Evolutionary conservation across 306 rosid species (phyloP).

Genomic region (Pyrus bretschneideri): DNA sequence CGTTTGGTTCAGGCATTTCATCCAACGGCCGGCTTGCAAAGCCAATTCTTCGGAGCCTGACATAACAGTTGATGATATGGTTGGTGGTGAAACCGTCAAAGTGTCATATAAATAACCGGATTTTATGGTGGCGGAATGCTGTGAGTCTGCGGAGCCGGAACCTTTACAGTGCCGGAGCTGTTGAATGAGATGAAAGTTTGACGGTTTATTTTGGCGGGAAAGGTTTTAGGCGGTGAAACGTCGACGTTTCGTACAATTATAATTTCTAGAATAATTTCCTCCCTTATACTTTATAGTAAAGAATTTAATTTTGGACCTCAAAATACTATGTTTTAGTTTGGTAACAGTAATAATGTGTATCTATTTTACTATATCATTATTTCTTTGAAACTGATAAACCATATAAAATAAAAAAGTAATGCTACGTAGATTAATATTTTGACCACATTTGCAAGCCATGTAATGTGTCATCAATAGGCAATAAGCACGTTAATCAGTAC

Average conservation of each 20-base stretch:
- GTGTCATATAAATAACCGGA: slow-evolving; percentile 43
- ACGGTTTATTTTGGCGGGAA: slow-evolving; percentile 31
- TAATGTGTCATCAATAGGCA: too few relatives aligned
- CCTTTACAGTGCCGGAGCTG: slow-evolving; percentile 39
- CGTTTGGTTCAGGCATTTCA: slow-evolving; percentile 51
- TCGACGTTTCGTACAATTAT: not conserved
- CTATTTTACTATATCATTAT: too few relatives aligned
- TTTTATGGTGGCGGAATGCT: slow-evolving; percentile 43
- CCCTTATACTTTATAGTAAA: too few relatives aligned
- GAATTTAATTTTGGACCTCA: too few relatives aligned
- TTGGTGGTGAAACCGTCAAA: slow-evolving; percentile 46
- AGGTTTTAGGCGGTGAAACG: slow-evolving; percentile 8
- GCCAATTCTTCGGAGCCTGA: slow-evolving; percentile 32
- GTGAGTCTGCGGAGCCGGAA: slow-evolving; percentile 30
- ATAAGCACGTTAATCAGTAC: too few relatives aligned
- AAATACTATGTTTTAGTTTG: too few relatives aligned
- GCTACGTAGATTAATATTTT: too few relatives aligned
- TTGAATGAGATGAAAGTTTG: slow-evolving; percentile 31
- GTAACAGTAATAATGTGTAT: too few relatives aligned
- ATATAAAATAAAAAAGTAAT: too few relatives aligned
- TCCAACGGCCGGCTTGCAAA: slow-evolving; percentile 55
- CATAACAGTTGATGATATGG: slow-evolving; percentile 52
- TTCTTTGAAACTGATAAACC: too few relatives aligned
- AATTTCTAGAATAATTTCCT: too few relatives aligned
- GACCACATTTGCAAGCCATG: too few relatives aligned